Conservation (phyloP, 2,329 filamentous ascomycete species). For the Xylariaceae sp. region DNA sequence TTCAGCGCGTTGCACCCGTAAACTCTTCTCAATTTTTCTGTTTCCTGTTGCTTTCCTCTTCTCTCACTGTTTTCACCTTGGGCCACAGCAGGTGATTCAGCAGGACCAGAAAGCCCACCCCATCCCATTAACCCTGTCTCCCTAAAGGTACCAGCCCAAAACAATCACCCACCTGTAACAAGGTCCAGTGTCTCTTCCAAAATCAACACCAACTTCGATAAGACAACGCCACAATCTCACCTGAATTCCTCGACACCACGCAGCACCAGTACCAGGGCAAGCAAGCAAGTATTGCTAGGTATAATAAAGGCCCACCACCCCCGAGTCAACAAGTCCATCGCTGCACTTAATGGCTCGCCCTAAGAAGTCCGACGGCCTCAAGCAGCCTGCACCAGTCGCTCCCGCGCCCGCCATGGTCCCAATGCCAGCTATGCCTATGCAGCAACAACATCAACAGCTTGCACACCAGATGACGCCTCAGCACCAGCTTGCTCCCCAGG, state of each 20-base stretch:
- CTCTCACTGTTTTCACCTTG: slow-evolving; percentile 16
- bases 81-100: slow-evolving; percentile 20
- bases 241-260: slow-evolving; percentile 19
- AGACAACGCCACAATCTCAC: slow-evolving; percentile 29
- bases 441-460: slow-evolving; percentile 30
- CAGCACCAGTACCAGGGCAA: not conserved
- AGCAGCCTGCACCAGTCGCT: slow-evolving; percentile 45
- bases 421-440: slow-evolving; percentile 38
- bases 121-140: no score
- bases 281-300: not conserved
- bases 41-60: slow-evolving; percentile 26
- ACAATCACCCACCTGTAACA: not conserved
- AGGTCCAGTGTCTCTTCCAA: slow-evolving; percentile 14
- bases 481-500: slow-evolving; percentile 31
- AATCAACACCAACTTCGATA: slow-evolving; percentile 20
- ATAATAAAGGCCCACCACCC: slow-evolving; percentile 24
- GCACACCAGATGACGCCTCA: slow-evolving; percentile 30
- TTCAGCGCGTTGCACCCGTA: slow-evolving; percentile 34
- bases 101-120: slow-evolving; percentile 7
- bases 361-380: slow-evolving; percentile 47
- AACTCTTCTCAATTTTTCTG: slow-evolving; percentile 35
- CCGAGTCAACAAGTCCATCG: no score
- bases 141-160: slow-evolving; percentile 3
- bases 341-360: slow-evolving; percentile 45
- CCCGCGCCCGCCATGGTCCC: slow-evolving; percentile 48